Evolutionary conservation across 169 alveolate genomes (phyloP).

Genomic region (Plasmodium vinckei): DNA sequence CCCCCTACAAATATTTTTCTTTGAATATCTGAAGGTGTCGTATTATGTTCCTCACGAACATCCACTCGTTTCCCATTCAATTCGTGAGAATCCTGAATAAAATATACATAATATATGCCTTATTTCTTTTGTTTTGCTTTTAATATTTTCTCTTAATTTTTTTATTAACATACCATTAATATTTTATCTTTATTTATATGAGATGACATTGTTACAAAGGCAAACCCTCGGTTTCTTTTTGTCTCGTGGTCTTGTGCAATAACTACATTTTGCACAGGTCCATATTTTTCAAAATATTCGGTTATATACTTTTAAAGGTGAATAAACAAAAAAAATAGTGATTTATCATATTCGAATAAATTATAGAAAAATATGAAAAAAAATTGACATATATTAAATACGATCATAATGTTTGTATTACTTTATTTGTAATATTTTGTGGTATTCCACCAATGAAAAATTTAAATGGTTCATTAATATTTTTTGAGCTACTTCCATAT

Average conservation of each 20-base stretch:
- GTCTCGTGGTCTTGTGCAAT: slow-evolving; percentile 74
- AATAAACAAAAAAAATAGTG: slow-evolving; percentile 25
- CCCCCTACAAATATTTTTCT: slow-evolving; percentile 71
- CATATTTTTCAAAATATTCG: slow-evolving; percentile 73
- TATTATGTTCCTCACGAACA: slow-evolving; percentile 69
- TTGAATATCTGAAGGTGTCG: slow-evolving; percentile 65
- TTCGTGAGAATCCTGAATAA: slow-evolving; percentile 51
- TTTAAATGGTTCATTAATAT: slow-evolving; percentile 55
- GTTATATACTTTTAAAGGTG: slow-evolving; percentile 11
- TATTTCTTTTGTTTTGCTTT: not conserved
- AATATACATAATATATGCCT: slow-evolving; percentile 7
- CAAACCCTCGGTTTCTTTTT: slow-evolving; percentile 72
- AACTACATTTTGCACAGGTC: slow-evolving; percentile 60
- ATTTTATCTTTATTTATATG: slow-evolving; percentile 59
- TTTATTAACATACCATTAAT: slow-evolving; percentile 25
- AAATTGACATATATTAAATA: not conserved
- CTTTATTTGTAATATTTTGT: slow-evolving; percentile 62
- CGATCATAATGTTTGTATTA: not conserved
- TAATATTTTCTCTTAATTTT: slow-evolving; percentile 3
- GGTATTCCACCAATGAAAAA: slow-evolving; percentile 74
- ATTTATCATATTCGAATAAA: not conserved
- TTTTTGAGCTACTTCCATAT: slow-evolving; percentile 29
- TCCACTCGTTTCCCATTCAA: slow-evolving; percentile 65
- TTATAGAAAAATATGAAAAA: not conserved
- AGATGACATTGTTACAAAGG: slow-evolving; percentile 72